Percentiles rank a stretch among this genome's conserved stretches.
These are phyloP conservation scores for Erythrobasidium hasegawianum DNA, from an alignment of 1,284 basidiomycete genomes.

Conservation along the genomic window DNA sequence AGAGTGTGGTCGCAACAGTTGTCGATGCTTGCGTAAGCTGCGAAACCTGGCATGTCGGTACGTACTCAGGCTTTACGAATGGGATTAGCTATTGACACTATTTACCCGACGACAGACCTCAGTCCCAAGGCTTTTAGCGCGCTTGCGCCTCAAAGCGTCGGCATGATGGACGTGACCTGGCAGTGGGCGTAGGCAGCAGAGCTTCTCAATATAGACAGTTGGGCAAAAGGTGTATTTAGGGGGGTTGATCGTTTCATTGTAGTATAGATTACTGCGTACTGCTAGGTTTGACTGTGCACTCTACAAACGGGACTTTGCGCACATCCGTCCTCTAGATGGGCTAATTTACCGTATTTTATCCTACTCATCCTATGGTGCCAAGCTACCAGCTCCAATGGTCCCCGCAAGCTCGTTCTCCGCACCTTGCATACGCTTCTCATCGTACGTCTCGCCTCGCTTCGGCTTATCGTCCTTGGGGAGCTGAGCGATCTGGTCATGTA, in stretches of 20 bases:
- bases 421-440: constrained; percentile 16
- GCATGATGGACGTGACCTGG: constrained; percentile 24
- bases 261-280: too few relatives aligned
- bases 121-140: constrained; percentile 22
- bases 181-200: constrained; percentile 4
- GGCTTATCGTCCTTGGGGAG: background rate
- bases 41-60: constrained; percentile 52
- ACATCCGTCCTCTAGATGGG: too few relatives aligned
- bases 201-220: background rate
- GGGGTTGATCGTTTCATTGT: too few relatives aligned
- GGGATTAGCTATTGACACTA: background rate
- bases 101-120: constrained; percentile 7
- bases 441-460: constrained; percentile 11
- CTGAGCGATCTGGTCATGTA: constrained; percentile 13
- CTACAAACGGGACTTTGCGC: background rate
- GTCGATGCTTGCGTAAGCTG: constrained; percentile 64
- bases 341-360: too few relatives aligned
- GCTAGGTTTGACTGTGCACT: background rate
- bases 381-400: constrained; percentile 27
- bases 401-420: constrained; percentile 17
- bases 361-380: constrained; percentile 28
- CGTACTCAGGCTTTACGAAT: too few relatives aligned
- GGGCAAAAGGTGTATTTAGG: background rate
- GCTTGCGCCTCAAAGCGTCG: constrained; percentile 7
- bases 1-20: constrained; percentile 55